A percentile compares a stretch with the other conserved stretches of the same genome.
phyloP scores from a whole-genome alignment of 352 stramenopile genomes.

The Phytophthora chlamydospora region DNA sequence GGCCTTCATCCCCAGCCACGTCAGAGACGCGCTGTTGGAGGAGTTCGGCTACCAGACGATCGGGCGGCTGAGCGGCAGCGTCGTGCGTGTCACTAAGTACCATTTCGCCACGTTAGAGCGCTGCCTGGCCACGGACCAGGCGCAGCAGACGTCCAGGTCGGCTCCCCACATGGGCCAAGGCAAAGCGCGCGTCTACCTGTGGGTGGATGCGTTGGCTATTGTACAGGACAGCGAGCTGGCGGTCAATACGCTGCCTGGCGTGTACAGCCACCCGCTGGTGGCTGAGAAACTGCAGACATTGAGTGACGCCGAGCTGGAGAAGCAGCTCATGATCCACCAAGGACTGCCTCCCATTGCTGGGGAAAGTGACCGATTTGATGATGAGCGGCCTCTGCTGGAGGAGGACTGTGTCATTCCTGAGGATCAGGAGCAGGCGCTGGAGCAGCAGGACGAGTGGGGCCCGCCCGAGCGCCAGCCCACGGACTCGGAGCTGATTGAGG shows the following conservation, averaged over 20 bases:
- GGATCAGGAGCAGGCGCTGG: constrained; percentile 60
- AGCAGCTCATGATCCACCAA: constrained; percentile 56
- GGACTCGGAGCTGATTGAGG: constrained; percentile 75
- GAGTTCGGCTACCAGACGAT: constrained; percentile 44
- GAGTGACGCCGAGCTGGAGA: constrained; percentile 39
- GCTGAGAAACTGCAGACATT: constrained; percentile 32
- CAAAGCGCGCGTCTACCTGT: constrained; percentile 43
- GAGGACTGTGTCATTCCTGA: constrained; percentile 67
- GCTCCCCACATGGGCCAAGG: constrained; percentile 9
- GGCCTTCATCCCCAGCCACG: constrained; percentile 49
- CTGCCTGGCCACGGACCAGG: constrained; percentile 31
- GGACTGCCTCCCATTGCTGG: constrained; percentile 24
- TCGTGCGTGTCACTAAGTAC: constrained; percentile 67
- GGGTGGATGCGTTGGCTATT: constrained; percentile 51
- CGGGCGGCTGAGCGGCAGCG: constrained; percentile 48
- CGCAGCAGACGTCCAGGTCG: constrained; percentile 29
- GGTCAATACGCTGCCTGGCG: constrained; percentile 39
- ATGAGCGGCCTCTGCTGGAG: constrained; percentile 54
- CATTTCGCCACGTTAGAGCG: constrained; percentile 54
- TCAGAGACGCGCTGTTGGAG: constrained; percentile 26
- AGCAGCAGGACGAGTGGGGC: constrained; percentile 64
- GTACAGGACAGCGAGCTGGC: constrained; percentile 59
- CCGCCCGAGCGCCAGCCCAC: constrained; percentile 30
- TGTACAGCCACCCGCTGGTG: constrained; percentile 41
- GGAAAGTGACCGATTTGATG: constrained; percentile 35